A percentile compares a stretch with the other conserved stretches of the same genome.
phyloP scores from a whole-genome alignment of 352 stramenopile genomes.

The Globisporangium megalacanthum region DNA sequence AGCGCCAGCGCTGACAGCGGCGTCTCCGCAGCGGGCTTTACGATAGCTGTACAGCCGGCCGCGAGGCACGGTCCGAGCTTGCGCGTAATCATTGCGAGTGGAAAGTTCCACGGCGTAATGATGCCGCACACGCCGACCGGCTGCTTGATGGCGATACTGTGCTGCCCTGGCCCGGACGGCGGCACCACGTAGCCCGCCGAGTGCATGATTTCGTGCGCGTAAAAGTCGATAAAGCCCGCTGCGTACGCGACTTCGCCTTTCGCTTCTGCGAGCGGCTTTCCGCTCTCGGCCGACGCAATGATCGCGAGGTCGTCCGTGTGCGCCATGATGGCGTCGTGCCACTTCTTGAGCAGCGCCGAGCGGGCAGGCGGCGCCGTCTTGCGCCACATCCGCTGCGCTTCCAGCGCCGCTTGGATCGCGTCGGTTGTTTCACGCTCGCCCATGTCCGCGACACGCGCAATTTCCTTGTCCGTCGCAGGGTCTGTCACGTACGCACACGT shows the following conservation, averaged over 20 bases:
- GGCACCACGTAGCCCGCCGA: constrained; percentile 80
- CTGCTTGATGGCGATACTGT: constrained; percentile 83
- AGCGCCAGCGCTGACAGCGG: constrained; percentile 94
- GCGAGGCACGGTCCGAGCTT: constrained; percentile 93
- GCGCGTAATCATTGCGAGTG: constrained; percentile 96
- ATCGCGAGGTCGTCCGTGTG: constrained; percentile 76
- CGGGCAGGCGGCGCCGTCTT: constrained; percentile 62
- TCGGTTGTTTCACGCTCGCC: constrained; percentile 53
- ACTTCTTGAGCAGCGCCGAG: constrained; percentile 76
- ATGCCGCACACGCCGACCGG: constrained; percentile 93
- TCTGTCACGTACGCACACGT: constrained; percentile 21
- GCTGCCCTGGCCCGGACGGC: constrained; percentile 34
- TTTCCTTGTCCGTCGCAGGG: constrained; percentile 69
- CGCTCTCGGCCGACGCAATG: constrained; percentile 97
- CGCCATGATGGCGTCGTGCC: constrained; percentile 59
- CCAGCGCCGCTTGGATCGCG: constrained; percentile 62
- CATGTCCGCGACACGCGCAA: constrained; percentile 73
- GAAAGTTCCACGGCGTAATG: constrained; percentile 99
- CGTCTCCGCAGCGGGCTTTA: constrained; percentile 97
- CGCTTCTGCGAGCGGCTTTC: constrained; percentile 95
- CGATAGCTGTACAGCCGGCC: constrained; percentile 92
- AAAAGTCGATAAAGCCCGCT: constrained; percentile 95
- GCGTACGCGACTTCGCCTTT: constrained; percentile 94
- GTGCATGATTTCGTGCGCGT: constrained; percentile 93
- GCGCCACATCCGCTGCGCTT: constrained; percentile 67